Base-by-base conservation (phyloP, 768 basidiomycete genomes). In the Phaffia tasmanica region DNA sequence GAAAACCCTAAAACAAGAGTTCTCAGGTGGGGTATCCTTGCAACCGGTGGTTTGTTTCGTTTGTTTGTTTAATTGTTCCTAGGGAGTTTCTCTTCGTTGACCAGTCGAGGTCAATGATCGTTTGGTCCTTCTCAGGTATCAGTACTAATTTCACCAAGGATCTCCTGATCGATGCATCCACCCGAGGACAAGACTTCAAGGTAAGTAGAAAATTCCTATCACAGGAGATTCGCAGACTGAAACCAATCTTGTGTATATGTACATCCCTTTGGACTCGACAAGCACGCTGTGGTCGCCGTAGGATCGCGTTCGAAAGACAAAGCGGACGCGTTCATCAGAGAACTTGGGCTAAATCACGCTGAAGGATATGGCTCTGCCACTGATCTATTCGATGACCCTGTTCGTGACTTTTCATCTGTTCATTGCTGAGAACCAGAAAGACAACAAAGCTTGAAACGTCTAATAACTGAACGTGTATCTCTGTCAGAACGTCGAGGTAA, bases 11-110 rank as follows among this genome's bases (percentile, higher is more conserved):
- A n/a, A n/a, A n/a, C n/a, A n/a, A n/a, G n/a, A n/a, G 16, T 19
- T 30, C 42, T 89, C 63, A 83, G 83, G 64, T 91, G 89, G 90
- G 89, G 90, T 21, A 87, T 92, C 70, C 86, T 94, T 69, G 87
- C 88, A 16, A 89, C 89, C 1, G 71, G 71, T 27, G 69, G 64
- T 58, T 11, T 53, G 59, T 62, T 14, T 15, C 21, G 3, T 32
- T 46, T 59, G 48, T 1, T 4, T 47, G 46, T 25, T 56, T 30
- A 21, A 1, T 21, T 35, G 7, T 30, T 35, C 14, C 35, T 14
- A 63, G 62, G 23, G 47, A 9, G 14, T 46, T 27, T 21, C 25
- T 14, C 21, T 15, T 50, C 49, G 6, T 30, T 16, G 23, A 49
- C 15, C n/a, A 1, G 8, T 49, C 9, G 23, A 57, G 46, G 21